Evolutionary conservation across 805 yeast species (phyloP).

Genomic region (Pichia occidentalis): DNA sequence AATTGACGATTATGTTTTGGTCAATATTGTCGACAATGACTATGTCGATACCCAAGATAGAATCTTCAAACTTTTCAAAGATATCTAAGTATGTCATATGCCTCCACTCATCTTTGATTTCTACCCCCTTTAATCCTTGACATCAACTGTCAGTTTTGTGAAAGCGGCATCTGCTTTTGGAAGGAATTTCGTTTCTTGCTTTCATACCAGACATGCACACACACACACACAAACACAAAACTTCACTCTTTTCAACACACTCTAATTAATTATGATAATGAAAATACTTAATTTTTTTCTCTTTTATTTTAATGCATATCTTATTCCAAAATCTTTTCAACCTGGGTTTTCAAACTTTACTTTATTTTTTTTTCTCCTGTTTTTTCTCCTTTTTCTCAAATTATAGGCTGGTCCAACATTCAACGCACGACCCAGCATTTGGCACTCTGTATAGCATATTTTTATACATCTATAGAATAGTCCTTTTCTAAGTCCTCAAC

Average conservation of each 20-base stretch:
- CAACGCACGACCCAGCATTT: not conserved
- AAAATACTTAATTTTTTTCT: constrained; percentile 3
- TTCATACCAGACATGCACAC: not conserved
- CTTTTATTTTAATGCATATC: too few species aligned
- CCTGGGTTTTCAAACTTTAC: too few species aligned
- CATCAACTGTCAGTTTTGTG: constrained; percentile 20
- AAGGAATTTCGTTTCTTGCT: too few species aligned
- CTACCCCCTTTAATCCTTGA: too few species aligned
- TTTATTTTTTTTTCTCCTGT: constrained; percentile 3
- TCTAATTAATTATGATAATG: too few species aligned
- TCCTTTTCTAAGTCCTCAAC: constrained; percentile 18
- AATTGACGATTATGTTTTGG: constrained; percentile 58
- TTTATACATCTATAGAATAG: constrained; percentile 10
- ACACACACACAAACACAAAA: too few species aligned
- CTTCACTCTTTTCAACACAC: too few species aligned
- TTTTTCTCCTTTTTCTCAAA: too few species aligned
- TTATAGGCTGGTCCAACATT: not conserved
- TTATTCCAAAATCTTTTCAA: too few species aligned
- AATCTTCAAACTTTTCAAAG: constrained; percentile 49
- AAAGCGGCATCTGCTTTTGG: too few species aligned
- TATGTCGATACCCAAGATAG: constrained; percentile 45
- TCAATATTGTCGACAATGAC: constrained; percentile 89
- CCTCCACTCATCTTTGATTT: too few species aligned
- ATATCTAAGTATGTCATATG: constrained; percentile 12
- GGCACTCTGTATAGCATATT: constrained; percentile 7